These are phyloP conservation scores for Myrmaecium sp. DNA, from an alignment of 2,329 filamentous ascomycete species.

Conservation along the genomic window DNA sequence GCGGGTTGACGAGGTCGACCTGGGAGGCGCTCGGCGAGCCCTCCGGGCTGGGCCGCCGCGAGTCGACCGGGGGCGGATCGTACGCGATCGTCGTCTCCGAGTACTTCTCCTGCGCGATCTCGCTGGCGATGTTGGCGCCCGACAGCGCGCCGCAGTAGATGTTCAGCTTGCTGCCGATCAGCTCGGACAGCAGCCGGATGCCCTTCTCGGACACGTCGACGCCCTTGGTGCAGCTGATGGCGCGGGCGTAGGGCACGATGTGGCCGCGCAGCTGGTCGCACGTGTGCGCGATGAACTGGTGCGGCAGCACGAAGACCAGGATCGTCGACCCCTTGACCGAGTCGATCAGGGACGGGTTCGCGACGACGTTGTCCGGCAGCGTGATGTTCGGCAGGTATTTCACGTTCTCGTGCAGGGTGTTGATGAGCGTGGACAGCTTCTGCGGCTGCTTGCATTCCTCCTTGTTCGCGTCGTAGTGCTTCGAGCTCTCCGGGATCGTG, in stretches of 20 bases:
- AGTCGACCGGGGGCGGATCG: slow-evolving; percentile 80
- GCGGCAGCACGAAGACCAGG: slow-evolving; percentile 88
- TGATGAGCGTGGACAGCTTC: slow-evolving; percentile 85
- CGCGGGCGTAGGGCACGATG: slow-evolving; percentile 79
- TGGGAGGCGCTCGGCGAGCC: slow-evolving; percentile 30
- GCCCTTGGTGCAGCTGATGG: slow-evolving; percentile 96
- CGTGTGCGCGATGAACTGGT: slow-evolving; percentile 84
- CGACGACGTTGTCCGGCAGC: slow-evolving; percentile 67
- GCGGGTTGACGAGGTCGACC: slow-evolving; percentile 35
- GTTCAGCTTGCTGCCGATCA: slow-evolving; percentile 74
- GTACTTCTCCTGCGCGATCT: slow-evolving; percentile 91
- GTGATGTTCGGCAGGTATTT: slow-evolving; percentile 89
- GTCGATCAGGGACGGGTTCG: slow-evolving; percentile 65
- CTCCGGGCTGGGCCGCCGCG: slow-evolving; percentile 49
- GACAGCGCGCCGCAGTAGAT: slow-evolving; percentile 96
- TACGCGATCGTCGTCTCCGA: slow-evolving; percentile 96
- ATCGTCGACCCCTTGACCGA: slow-evolving; percentile 74
- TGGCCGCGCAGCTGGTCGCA: slow-evolving; percentile 74
- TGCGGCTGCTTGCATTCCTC: slow-evolving; percentile 32
- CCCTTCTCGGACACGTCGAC: slow-evolving; percentile 80
- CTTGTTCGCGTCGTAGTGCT: slow-evolving; percentile 51
- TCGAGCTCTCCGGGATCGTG: slow-evolving; percentile 51
- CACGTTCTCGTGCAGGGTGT: slow-evolving; percentile 83
- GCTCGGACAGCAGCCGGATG: slow-evolving; percentile 82
- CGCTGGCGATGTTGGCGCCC: slow-evolving; percentile 88